Evolutionary conservation across 805 yeast species (phyloP), one percentile per base, ranked within the genome.

Genomic region (Cyberlindnera mrakii): DNA sequence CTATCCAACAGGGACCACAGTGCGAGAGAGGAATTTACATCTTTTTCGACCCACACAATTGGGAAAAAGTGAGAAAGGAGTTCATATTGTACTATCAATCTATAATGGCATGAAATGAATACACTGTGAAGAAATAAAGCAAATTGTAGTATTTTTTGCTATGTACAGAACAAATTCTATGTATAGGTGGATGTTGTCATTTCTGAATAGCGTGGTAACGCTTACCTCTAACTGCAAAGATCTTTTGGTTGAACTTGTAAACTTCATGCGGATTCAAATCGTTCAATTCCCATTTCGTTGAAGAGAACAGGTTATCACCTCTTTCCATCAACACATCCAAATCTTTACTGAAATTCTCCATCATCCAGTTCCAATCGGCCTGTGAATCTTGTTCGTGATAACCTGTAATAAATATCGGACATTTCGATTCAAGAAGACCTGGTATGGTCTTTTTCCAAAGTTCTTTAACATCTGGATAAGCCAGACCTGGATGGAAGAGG

Each of bases 141-240:
- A 27, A 23, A 35, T 30, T 30, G 15, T n/a, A 23, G 13, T 36
- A 32, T 36, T 17, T 29, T 29, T 17, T 27, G 20, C 31, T 35
- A 23, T 35, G 17, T 35, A 35, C 31, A 19, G n/a, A 18, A 31
- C 29, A n/a, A 14, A 20, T 29, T 5, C 15, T 36, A 36, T 18
- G 39, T 27, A 16, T n/a, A 29, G 19, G 16, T n/a, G 31, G n/a
- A 5, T 14, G 25, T 6, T 7, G 6, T 45, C 46, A 57, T 49
- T 52, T 41, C 25, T 62, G 58, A 52, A 85, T 73, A 34, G 96
- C 96, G 57, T 90, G 97, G 67, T 93, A 93, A 62, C 99, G 78
- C 74, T 91, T 93, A 53, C 99, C 98, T 68, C 99, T 81, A 65
- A 90, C 77, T 10, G 91, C 99, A 64, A 88, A 90, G 43, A 93